Evolutionary conservation across 257 asterid genomes (phyloP).

Genomic region (Primulina eburnea): DNA sequence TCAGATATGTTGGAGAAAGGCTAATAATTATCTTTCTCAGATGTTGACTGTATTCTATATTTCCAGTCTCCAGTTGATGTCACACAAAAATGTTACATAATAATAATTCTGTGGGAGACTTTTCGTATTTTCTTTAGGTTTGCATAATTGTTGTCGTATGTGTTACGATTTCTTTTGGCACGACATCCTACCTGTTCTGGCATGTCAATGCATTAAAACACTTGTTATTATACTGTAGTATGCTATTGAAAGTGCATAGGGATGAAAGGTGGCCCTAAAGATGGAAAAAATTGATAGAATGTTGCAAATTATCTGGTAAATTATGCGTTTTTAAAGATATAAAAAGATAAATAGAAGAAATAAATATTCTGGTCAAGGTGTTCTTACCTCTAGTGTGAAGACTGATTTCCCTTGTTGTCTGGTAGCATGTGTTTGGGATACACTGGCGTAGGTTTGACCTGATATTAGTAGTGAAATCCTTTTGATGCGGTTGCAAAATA

Average conservation of each 20-base stretch:
- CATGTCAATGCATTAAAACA: neutral
- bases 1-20: neutral
- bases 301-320: neutral
- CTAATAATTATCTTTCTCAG: neutral
- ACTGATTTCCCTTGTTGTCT: no score
- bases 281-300: no score
- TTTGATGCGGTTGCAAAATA: neutral
- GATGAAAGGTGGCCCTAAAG: neutral
- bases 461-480: neutral
- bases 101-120: neutral
- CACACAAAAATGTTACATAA: neutral
- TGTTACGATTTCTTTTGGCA: neutral
- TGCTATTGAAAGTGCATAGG: neutral
- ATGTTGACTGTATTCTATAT: neutral
- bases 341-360: neutral
- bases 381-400: neutral
- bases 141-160: neutral
- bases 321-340: neutral
- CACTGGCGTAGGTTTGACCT: no score
- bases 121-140: neutral
- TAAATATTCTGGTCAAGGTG: neutral
- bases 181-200: neutral
- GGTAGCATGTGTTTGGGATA: no score
- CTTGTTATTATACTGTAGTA: neutral
- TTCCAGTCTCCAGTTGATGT: neutral